Evolutionary conservation across 2,329 filamentous ascomycete genomes (phyloP), one percentile per base, ranked within the genome.

Genomic region (Arthrobotrys iridis): DNA sequence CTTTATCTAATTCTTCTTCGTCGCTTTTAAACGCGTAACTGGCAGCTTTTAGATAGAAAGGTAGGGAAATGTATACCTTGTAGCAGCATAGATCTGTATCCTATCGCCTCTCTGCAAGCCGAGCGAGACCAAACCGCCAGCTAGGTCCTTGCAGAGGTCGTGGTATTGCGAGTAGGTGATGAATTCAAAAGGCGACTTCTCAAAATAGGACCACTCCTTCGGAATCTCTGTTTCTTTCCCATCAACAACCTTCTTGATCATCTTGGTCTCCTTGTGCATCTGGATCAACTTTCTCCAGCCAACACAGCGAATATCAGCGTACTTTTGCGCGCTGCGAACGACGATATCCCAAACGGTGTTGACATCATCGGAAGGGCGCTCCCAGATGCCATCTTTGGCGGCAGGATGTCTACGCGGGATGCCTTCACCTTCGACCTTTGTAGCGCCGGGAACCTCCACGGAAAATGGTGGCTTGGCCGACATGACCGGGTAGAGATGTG

Each of bases 181-280:
- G 85, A 89, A 96, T 46, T 86, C 85, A 84, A 91, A 97, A 55
- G 85, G 85, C 76, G 90, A 90, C 78, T 96, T 88, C 86, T 97
- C 93, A 79, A 92, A 96, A 83, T 89, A 96, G 62, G 90, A 89
- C 93, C 93, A 97, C 82, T 94, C 88, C 88, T 96, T 97, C 77
- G 96, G 91, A 33, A 95, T 88, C 83, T 93, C 88, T 77, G 86
- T 85, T 82, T 93, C 87, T 81, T 91, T 87, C 78, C 93, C 93
- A 80, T 96, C 91, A 70, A 96, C 85, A 58, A 92, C 86, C 87
- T 96, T 97, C 86, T 93, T 91, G 79, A 97, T 85, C 86, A 93
- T 95, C 85, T 94, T 96, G 79, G 87, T 90, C 85, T 97, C 93
- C 79, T 88, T 88, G 83, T 96, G 93, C 50, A 90, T 88, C 82